Conservation (phyloP, 352 stramenopile genomes). For the Achlya hypogyna region DNA sequence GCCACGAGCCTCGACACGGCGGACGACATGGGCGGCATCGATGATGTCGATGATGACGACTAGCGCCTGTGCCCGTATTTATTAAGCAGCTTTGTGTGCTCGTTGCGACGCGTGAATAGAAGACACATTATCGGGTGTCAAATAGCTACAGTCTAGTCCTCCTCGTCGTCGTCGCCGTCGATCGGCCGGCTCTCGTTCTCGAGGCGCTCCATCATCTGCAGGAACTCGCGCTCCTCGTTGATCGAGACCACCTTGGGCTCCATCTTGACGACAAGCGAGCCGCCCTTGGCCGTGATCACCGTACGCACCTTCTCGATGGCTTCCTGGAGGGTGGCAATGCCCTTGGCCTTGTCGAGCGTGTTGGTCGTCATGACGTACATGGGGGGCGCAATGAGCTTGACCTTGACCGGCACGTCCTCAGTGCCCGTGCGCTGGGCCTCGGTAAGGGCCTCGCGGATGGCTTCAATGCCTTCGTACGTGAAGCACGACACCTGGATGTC, state of each 20-base stretch:
- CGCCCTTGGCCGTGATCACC: slow-evolving; percentile 93
- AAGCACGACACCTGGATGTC: slow-evolving; percentile 99
- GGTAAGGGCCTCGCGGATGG: slow-evolving; percentile 94
- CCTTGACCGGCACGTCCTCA: slow-evolving; percentile 92
- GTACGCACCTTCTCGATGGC: slow-evolving; percentile 93
- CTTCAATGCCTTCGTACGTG: slow-evolving; percentile 99
- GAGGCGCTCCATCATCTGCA: slow-evolving; percentile 99
- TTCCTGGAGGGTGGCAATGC: slow-evolving; percentile 93
- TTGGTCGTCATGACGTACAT: slow-evolving; percentile 99
- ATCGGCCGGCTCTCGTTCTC: slow-evolving; percentile 98
- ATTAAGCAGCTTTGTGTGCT: too few species aligned
- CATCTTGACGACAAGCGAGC: slow-evolving; percentile 96
- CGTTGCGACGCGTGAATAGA: not conserved
- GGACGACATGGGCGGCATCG: not conserved
- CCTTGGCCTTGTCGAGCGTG: slow-evolving; percentile 96
- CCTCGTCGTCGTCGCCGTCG: slow-evolving; percentile 96
- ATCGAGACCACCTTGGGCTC: slow-evolving; percentile 97
- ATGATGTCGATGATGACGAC: not conserved
- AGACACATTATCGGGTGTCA: not conserved
- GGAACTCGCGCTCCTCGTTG: slow-evolving; percentile 98
- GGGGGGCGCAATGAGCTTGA: slow-evolving; percentile 98
- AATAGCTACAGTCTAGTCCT: slow-evolving; percentile 44
- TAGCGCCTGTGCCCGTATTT: not conserved
- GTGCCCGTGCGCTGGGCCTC: slow-evolving; percentile 74
- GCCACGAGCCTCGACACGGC: not conserved